Evolutionary conservation across 345 rosid species (phyloP).

Genomic region (Euphorbia lathyris): DNA sequence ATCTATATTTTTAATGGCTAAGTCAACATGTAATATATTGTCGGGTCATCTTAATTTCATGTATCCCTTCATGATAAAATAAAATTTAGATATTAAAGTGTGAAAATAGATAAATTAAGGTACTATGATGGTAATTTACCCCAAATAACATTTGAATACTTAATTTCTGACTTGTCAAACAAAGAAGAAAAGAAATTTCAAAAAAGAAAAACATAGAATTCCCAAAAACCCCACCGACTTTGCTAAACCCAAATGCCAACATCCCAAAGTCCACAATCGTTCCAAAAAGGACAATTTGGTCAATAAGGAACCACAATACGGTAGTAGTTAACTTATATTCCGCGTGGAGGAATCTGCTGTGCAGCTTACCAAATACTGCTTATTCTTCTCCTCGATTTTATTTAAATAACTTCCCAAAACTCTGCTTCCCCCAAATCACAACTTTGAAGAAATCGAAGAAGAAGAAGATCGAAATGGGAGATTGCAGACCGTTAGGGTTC

Average conservation of each 20-base stretch:
- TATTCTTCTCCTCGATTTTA: too few relatives aligned
- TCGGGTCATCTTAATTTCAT: too few relatives aligned
- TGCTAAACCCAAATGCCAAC: neutral
- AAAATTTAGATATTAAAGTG: too few relatives aligned
- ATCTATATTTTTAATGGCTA: too few relatives aligned
- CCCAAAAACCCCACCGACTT: neutral
- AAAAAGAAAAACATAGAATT: neutral
- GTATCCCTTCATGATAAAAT: too few relatives aligned
- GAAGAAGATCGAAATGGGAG: slow-evolving; percentile 38
- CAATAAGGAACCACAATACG: neutral
- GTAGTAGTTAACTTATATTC: neutral
- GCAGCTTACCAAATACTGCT: neutral
- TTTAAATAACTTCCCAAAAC: neutral
- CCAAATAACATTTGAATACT: too few relatives aligned
- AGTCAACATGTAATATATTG: too few relatives aligned
- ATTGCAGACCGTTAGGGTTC: slow-evolving; percentile 84
- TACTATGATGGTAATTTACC: too few relatives aligned
- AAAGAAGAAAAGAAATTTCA: neutral
- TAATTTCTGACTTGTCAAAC: slow-evolving; percentile 3
- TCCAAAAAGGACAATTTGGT: neutral
- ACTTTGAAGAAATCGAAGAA: neutral
- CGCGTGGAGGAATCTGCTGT: neutral
- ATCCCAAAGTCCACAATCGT: neutral
- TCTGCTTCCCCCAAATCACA: too few relatives aligned
- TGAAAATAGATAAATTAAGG: too few relatives aligned